phyloP scores from a whole-genome alignment of 306 rosid species.

The Corylus americana region DNA sequence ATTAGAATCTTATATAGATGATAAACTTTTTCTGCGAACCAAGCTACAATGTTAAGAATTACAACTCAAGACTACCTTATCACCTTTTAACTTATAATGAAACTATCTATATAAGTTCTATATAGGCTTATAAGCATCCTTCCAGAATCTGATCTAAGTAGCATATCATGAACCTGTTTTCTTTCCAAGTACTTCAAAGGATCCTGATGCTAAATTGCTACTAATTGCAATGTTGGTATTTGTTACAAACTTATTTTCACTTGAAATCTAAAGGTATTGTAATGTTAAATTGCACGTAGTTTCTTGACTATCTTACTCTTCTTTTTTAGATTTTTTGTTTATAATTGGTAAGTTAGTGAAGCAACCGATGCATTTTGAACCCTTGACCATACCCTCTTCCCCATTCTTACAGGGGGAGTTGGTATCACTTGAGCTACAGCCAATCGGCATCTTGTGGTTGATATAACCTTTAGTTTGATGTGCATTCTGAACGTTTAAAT shows the following conservation, averaged over 20 bases:
- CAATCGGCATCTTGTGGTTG: neutral
- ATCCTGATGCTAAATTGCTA: neutral
- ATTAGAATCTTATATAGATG: neutral
- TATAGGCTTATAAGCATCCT: neutral
- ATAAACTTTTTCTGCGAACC: neutral
- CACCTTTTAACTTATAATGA: neutral
- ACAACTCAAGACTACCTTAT: neutral
- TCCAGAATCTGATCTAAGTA: neutral
- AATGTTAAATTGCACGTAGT: neutral
- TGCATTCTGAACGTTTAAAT: neutral
- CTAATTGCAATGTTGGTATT: neutral
- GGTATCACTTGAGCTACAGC: neutral
- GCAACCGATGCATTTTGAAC: neutral
- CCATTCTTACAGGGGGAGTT: neutral
- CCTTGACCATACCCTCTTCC: neutral
- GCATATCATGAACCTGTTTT: neutral
- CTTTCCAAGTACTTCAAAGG: neutral
- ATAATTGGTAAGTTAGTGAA: neutral
- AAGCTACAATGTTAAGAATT: neutral
- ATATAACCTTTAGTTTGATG: neutral
- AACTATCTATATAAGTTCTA: neutral
- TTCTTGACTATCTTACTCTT: too few species aligned
- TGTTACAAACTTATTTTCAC: neutral
- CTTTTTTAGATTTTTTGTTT: neutral
- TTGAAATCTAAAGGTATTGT: neutral